These are phyloP conservation scores for Taphrina sp. DNA, from an alignment of 1,139 yeast species.

Conservation along the genomic window DNA sequence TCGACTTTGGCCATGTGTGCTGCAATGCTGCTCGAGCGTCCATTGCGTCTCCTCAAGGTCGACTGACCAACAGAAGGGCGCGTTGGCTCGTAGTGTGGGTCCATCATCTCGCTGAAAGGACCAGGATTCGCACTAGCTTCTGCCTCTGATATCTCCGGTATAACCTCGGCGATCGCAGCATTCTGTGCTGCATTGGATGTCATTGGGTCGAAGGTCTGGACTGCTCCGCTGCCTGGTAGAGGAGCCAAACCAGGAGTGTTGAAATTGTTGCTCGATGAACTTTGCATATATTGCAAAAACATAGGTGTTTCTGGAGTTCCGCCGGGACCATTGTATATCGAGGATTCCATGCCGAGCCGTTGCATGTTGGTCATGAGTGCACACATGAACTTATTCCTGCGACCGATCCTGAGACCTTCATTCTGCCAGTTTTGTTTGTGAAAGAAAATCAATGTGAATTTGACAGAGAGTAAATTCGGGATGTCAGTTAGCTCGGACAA, in stretches of 20 bases:
- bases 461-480: conserved; percentile 45
- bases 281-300: conserved; percentile 16
- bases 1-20: conserved; percentile 29
- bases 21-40: conserved; percentile 8
- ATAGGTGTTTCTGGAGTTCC: conserved; percentile 32
- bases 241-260: not conserved
- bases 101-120: not conserved
- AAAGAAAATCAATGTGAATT: conserved; percentile 42
- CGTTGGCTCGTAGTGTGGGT: not conserved
- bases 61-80: not conserved
- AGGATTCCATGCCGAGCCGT: conserved; percentile 32
- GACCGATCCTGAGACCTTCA: conserved; percentile 38
- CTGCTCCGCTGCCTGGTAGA: not conserved
- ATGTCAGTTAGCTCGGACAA: conserved; percentile 44
- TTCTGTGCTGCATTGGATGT: conserved; percentile 24
- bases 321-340: conserved; percentile 33
- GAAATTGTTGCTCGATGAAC: not conserved
- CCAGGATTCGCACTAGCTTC: too few species aligned
- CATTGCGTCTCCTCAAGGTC: not conserved
- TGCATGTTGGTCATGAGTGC: conserved; percentile 35
- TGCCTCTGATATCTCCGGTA: conserved; percentile 12
- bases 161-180: conserved; percentile 5
- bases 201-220: conserved; percentile 23
- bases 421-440: conserved; percentile 46
- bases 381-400: conserved; percentile 37